Evolutionary conservation across 2,329 filamentous ascomycete genomes (phyloP).

Genomic region (Aphanocladium album): DNA sequence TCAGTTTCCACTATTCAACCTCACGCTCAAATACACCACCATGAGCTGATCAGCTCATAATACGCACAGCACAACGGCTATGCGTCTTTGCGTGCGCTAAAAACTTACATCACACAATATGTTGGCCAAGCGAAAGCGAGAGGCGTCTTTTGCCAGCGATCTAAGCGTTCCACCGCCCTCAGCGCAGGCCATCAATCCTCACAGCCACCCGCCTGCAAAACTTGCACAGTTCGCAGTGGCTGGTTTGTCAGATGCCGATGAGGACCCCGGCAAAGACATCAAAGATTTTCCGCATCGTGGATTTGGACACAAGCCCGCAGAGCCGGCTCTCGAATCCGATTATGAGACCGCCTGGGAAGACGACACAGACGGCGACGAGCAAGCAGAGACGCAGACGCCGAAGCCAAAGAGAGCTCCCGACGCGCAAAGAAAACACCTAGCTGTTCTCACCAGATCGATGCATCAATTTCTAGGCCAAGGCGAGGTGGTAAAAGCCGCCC

Average conservation of each 20-base stretch:
- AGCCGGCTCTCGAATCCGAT: neutral
- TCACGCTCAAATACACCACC: neutral
- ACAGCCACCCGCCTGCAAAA: constrained; percentile 48
- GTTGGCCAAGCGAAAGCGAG: constrained; percentile 6
- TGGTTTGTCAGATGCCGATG: constrained; percentile 45
- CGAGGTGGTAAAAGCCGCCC: constrained; percentile 65
- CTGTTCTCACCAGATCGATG: constrained; percentile 62
- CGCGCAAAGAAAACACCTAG: constrained; percentile 47
- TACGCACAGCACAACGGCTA: neutral
- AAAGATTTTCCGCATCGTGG: constrained; percentile 49
- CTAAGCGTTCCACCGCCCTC: neutral
- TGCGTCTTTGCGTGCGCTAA: neutral
- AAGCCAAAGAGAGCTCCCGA: constrained; percentile 1
- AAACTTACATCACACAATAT: neutral
- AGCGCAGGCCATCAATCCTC: constrained; percentile 39
- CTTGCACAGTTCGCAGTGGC: constrained; percentile 50
- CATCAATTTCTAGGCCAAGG: constrained; percentile 67
- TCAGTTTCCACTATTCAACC: constrained; percentile 2
- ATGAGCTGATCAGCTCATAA: neutral
- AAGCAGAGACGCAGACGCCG: constrained; percentile 40
- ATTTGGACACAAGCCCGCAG: constrained; percentile 13
- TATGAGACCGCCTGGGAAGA: neutral
- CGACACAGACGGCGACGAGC: constrained; percentile 65
- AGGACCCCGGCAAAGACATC: constrained; percentile 33
- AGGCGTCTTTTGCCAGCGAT: neutral